Percentiles rank a stretch among this genome's conserved stretches.
These are phyloP conservation scores for Drechslerella stenobrocha DNA, from an alignment of 2,329 filamentous ascomycete species.

Conservation along the genomic window DNA sequence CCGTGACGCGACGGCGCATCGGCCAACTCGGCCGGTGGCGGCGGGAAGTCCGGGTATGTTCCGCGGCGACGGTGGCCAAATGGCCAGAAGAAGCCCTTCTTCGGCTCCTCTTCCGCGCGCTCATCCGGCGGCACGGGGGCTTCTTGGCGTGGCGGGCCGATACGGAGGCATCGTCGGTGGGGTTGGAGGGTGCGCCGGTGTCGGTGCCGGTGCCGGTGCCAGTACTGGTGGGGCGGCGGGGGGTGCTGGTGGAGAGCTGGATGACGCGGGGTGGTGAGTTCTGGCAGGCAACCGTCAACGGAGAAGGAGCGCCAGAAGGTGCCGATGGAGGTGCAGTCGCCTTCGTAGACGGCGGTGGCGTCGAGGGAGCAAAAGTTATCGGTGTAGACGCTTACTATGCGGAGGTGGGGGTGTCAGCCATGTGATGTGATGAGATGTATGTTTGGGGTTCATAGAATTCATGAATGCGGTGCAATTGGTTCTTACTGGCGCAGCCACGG, in stretches of 20 bases:
- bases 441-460: neutral
- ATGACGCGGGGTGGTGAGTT: constrained; percentile 19
- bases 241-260: constrained; percentile 19
- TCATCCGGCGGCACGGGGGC: constrained; percentile 30
- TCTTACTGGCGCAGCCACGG: constrained; percentile 43
- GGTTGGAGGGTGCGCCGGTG: neutral
- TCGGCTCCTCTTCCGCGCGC: constrained; percentile 9
- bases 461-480: neutral
- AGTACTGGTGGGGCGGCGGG: constrained; percentile 2
- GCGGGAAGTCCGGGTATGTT: constrained; percentile 23
- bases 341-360: constrained; percentile 14
- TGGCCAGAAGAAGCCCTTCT: constrained; percentile 19
- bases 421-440: neutral
- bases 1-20: neutral
- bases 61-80: constrained; percentile 13
- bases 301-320: constrained; percentile 34
- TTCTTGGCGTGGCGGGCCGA: constrained; percentile 4
- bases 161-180: constrained; percentile 9
- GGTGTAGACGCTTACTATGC: constrained; percentile 34
- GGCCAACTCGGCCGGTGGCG: constrained; percentile 19
- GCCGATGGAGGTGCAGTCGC: constrained; percentile 29
- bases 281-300: constrained; percentile 24
- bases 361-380: constrained; percentile 30
- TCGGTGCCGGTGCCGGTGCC: neutral
- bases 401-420: neutral